A percentile compares a stretch with the other conserved stretches of the same genome.
phyloP scores from a whole-genome alignment of 2,329 filamentous ascomycete genomes.

The Massarina eburnea region DNA sequence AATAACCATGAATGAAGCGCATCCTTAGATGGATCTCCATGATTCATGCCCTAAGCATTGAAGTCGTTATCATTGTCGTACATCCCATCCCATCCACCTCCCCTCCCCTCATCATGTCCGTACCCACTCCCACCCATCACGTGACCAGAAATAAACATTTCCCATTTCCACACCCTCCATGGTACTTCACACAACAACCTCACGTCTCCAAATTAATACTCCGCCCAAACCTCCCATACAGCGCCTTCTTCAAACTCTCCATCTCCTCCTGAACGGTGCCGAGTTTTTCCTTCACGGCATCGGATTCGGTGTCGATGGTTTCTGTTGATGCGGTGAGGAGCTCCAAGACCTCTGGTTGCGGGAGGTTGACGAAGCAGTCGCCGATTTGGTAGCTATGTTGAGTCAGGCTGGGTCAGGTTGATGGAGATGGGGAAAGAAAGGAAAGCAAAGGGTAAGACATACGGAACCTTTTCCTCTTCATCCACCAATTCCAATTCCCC shows the following conservation, averaged over 20 bases:
- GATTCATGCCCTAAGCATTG: too few species aligned
- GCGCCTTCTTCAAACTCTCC: conserved; percentile 82
- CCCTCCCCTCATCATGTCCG: too few species aligned
- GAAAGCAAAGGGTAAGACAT: conserved; percentile 42
- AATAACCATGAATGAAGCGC: too few species aligned
- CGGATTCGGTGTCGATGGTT: conserved; percentile 75
- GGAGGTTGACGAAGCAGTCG: conserved; percentile 89
- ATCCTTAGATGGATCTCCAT: too few species aligned
- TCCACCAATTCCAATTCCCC: conserved; percentile 91
- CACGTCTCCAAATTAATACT: conserved; percentile 95
- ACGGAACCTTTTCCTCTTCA: conserved; percentile 93
- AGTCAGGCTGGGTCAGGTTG: neutral
- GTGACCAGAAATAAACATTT: too few species aligned
- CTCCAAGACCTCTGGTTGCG: conserved; percentile 81
- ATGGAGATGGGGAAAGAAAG: neutral
- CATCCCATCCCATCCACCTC: too few species aligned
- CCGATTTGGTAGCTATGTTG: conserved; percentile 84
- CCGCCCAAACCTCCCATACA: conserved; percentile 93
- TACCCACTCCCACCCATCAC: too few species aligned
- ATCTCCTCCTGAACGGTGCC: conserved; percentile 79
- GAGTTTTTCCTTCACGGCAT: conserved; percentile 74
- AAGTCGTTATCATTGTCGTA: too few species aligned
- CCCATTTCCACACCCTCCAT: too few species aligned
- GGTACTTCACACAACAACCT: too few species aligned
- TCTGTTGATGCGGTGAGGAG: conserved; percentile 73